Evolutionary conservation across 2,329 filamentous ascomycete genomes (phyloP), one percentile per base, ranked within the genome.

Genomic region (Plenodomus lindquistii): DNA sequence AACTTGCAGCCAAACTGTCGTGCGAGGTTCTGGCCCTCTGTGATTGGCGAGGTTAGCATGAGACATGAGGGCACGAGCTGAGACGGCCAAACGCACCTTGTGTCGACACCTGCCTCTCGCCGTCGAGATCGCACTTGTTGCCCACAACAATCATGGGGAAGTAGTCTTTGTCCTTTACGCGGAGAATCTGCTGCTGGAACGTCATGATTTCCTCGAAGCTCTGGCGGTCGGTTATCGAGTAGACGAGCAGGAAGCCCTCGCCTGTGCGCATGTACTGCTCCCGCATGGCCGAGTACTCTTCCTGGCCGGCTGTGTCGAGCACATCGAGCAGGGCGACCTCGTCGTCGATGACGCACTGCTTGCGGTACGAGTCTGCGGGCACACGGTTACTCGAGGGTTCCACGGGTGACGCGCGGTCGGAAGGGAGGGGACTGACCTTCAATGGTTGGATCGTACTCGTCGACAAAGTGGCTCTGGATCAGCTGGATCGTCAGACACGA

Each of bases 241-340:
- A 97, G 69, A 97, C 91, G 44, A 99, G 86, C 70, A 99, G 79
- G 78, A 99, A 99, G 44, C 94, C 94, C 77, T 99, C 94, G 72
- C 94, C 94, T 19, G 93, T 97, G 69, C 94, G 87, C 93, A 99
- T 99, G 83, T 97, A 99, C 79, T 97, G 94, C 80, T 99, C 94
- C 72, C 94, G 85, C 94, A 99, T 97, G 44, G 94, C 94, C 48
- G 92, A 96, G 81, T 97, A 99, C 79, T 99, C 94, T 78, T 99
- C 94, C 76, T 99, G 94, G 52, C 94, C 94, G 55, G 94, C 94
- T 45, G 94, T 99, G 76, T 99, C 94, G 73, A 97, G 87, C 57
- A 99, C 94, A 75, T 99, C 94, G 75, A 99, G 88, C 52, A 99
- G 84, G 42, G 94, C 94, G 62, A 97, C 91, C 78, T 99, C 94